Conservation (phyloP, 2,329 filamentous ascomycete species). For the Colletotrichum destructivum region DNA sequence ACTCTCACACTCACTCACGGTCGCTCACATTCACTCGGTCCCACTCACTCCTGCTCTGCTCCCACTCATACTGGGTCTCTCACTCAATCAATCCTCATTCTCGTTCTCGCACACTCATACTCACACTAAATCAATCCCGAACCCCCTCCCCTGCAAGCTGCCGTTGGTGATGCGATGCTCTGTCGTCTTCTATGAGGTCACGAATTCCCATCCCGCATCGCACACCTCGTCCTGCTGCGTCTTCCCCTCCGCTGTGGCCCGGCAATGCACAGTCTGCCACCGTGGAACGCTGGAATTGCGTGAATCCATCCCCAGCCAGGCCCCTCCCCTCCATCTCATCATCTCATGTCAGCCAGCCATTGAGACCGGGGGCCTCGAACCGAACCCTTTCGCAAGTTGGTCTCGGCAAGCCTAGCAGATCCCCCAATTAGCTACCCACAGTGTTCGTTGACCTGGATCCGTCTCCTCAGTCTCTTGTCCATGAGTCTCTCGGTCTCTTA, state of each 20-base stretch:
- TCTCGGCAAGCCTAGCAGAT: not conserved
- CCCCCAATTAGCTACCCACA: not conserved
- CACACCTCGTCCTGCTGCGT: not conserved
- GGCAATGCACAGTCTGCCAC: conserved; percentile 40
- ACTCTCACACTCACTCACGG: not conserved
- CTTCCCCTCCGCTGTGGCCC: conserved; percentile 16
- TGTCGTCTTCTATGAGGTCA: conserved; percentile 27
- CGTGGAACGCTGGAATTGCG: conserved; percentile 36
- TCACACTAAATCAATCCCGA: not conserved
- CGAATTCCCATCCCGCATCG: conserved; percentile 19
- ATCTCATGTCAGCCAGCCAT: conserved; percentile 35
- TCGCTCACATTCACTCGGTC: not conserved
- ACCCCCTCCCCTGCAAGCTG: conserved; percentile 13
- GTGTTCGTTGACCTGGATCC: no score
- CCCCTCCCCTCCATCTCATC: conserved; percentile 26
- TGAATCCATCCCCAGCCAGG: conserved; percentile 26
- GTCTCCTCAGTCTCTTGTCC: no score
- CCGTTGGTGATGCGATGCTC: conserved; percentile 1
- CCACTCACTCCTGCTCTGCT: not conserved
- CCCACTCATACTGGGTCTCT: not conserved
- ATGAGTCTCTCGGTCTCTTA: no score
- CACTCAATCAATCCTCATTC: no score
- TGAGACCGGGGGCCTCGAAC: not conserved
- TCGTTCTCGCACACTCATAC: no score
- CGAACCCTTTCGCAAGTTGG: not conserved